phyloP scores from a whole-genome alignment of 2,329 filamentous ascomycete genomes.

The Claviceps purpurea region DNA sequence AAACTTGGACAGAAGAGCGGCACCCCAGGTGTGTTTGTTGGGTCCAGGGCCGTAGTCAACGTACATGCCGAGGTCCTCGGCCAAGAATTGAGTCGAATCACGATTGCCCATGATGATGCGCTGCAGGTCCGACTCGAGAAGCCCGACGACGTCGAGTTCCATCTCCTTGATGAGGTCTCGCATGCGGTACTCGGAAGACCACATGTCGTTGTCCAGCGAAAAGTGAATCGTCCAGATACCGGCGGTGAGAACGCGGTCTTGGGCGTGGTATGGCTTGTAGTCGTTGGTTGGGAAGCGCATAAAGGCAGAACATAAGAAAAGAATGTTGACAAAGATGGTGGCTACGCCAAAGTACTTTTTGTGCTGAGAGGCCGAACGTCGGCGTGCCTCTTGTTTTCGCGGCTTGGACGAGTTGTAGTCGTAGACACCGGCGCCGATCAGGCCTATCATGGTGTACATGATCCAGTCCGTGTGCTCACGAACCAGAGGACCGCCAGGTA shows the following conservation, averaged over 20 bases:
- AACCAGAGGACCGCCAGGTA: conserved; percentile 83
- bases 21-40: conserved; percentile 98
- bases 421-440: conserved; percentile 75
- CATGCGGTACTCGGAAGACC: conserved; percentile 91
- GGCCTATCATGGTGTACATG: conserved; percentile 74
- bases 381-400: conserved; percentile 19
- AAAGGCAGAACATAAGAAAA: conserved; percentile 71
- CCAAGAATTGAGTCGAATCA: conserved; percentile 86
- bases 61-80: conserved; percentile 96
- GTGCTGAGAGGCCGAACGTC: conserved; percentile 25
- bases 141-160: conserved; percentile 94
- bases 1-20: conserved; percentile 88
- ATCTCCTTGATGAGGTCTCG: conserved; percentile 80
- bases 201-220: conserved; percentile 96
- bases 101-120: conserved; percentile 99
- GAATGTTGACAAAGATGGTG: conserved; percentile 62
- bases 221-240: conserved; percentile 99
- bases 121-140: conserved; percentile 85
- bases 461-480: conserved; percentile 94
- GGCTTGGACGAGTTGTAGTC: conserved; percentile 44
- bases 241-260: conserved; percentile 78
- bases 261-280: conserved; percentile 77
- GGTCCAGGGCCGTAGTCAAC: conserved; percentile 94
- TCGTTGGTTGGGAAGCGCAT: conserved; percentile 86
- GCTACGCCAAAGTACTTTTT: conserved; percentile 41